Evolutionary conservation across 23 red algal genomes (phyloP).

Genomic region (Chondrus crispus): DNA sequence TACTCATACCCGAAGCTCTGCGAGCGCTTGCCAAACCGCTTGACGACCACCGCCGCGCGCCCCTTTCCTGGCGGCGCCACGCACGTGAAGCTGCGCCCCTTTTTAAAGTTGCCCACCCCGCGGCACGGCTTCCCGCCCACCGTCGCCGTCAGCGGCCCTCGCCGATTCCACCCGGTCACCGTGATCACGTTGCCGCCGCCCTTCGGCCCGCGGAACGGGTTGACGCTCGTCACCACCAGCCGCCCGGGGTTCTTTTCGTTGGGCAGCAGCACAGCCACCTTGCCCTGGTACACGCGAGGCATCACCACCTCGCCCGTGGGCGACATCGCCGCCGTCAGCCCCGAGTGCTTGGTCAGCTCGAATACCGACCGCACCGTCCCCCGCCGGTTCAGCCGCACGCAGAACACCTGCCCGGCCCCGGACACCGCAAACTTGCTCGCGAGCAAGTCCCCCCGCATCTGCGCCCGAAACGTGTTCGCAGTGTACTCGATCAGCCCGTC

Average conservation of each 20-base stretch:
- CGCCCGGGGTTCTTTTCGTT: constrained; percentile 52
- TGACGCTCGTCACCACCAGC: constrained; percentile 61
- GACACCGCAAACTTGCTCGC: constrained; percentile 67
- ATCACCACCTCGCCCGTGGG: constrained; percentile 58
- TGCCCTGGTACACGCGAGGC: constrained; percentile 67
- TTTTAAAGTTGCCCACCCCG: constrained; percentile 21
- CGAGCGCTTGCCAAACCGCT: constrained; percentile 26
- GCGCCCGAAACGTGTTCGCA: constrained; percentile 51
- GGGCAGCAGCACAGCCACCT: constrained; percentile 50
- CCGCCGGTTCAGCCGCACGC: constrained; percentile 15
- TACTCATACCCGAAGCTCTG: constrained; percentile 63
- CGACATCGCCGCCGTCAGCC: constrained; percentile 44
- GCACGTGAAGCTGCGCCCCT: constrained; percentile 58
- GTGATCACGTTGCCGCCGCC: constrained; percentile 51
- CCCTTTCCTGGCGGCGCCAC: constrained; percentile 33
- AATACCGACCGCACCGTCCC: constrained; percentile 39
- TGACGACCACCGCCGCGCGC: constrained; percentile 40
- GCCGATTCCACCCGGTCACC: constrained; percentile 61
- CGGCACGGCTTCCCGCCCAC: constrained; percentile 55
- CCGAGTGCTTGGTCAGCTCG: constrained; percentile 47
- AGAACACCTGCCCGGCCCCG: constrained; percentile 44
- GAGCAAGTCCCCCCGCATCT: constrained; percentile 61
- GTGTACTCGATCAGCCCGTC: constrained; percentile 64
- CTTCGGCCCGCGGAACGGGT: constrained; percentile 67
- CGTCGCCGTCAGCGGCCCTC: constrained; percentile 27